A percentile compares a stretch with the other conserved stretches of the same genome.
Conservation (phyloP, 2,329 filamentous ascomycete genomes). For the Fusarium sp. region DNA sequence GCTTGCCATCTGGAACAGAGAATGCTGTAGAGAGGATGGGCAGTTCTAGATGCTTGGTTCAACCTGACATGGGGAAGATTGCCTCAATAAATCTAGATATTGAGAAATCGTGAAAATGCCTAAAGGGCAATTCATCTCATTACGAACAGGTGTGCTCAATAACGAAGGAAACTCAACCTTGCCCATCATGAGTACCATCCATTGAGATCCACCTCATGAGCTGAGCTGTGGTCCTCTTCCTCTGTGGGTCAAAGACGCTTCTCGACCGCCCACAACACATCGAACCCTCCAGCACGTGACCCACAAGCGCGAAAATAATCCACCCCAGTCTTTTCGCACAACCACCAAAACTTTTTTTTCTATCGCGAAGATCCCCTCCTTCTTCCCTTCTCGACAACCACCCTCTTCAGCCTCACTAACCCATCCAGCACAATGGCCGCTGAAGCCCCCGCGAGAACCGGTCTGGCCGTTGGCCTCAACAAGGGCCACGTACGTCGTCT, state of each 20-base stretch:
- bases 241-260: not conserved
- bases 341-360: conserved; percentile 39
- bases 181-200: not conserved
- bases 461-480: conserved; percentile 72
- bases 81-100: not conserved
- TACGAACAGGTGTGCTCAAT: not conserved
- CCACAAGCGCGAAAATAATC: conserved; percentile 42
- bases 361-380: conserved; percentile 15
- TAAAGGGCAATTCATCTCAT: not conserved
- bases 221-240: not conserved
- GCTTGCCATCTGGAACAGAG: not conserved
- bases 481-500: conserved; percentile 70
- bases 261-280: conserved; percentile 11
- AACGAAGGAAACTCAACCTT: not conserved
- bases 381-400: conserved; percentile 43
- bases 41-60: not conserved
- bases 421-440: conserved; percentile 66
- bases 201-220: conserved; percentile 1
- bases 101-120: not conserved
- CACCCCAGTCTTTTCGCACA: conserved; percentile 25
- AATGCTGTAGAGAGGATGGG: not conserved
- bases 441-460: conserved; percentile 68
- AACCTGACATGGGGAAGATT: not conserved
- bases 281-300: conserved; percentile 49
- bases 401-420: conserved; percentile 48